These are phyloP conservation scores for Cyberlindnera galapagoensis DNA, from an alignment of 805 yeast species.

Conservation along the genomic window DNA sequence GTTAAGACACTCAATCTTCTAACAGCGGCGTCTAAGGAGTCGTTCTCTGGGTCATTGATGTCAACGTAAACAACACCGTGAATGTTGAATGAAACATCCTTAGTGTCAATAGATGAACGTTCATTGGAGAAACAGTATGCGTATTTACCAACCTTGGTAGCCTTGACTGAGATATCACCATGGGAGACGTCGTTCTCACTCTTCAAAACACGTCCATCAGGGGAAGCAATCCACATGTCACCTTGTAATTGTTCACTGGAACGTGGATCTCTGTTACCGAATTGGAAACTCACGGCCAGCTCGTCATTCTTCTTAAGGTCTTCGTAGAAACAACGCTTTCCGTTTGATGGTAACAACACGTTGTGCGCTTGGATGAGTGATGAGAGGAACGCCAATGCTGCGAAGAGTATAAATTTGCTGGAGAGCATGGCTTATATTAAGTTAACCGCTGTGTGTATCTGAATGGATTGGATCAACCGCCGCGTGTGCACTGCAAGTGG, in stretches of 20 bases:
- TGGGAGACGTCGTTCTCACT: conserved; percentile 57
- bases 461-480: too few relatives aligned
- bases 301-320: conserved; percentile 76
- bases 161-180: conserved; percentile 69
- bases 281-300: conserved; percentile 84
- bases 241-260: conserved; percentile 58
- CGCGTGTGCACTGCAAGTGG: too few relatives aligned
- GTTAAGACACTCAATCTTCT: conserved; percentile 68
- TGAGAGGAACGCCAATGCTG: conserved; percentile 3
- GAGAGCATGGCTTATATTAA: too few relatives aligned
- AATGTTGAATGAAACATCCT: conserved; percentile 92
- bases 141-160: conserved; percentile 65
- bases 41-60: conserved; percentile 64
- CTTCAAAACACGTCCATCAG: conserved; percentile 41
- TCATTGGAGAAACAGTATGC: conserved; percentile 91
- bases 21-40: conserved; percentile 80
- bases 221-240: conserved; percentile 45
- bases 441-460: too few relatives aligned
- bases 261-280: conserved; percentile 79
- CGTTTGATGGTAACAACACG: conserved; percentile 74
- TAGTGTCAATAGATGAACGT: conserved; percentile 59
- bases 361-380: conserved; percentile 54
- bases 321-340: conserved; percentile 86
- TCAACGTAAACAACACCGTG: conserved; percentile 89
- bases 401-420: too few relatives aligned